Conservation (phyloP, 345 rosid species). For the Eucalyptus guilfoylei region DNA sequence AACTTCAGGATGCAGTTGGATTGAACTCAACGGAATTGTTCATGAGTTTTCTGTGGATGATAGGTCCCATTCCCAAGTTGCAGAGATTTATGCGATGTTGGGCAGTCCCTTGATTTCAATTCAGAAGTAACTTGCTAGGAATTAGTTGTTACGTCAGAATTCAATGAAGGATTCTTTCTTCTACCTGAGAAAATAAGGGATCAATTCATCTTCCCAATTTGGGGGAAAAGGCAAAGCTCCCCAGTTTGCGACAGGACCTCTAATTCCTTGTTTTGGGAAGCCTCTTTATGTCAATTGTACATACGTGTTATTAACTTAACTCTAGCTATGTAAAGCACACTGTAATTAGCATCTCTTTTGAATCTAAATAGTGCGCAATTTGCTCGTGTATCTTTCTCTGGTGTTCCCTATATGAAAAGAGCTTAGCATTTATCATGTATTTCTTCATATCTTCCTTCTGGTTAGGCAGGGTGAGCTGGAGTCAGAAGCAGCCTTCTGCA, state of each 20-base stretch:
- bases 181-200: not conserved
- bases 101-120: not conserved
- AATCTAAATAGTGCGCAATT: not conserved
- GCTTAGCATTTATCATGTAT: not conserved
- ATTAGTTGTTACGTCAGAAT: not conserved
- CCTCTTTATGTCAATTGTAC: not conserved
- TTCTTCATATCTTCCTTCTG: not conserved
- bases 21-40: conserved; percentile 26
- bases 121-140: not conserved
- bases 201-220: not conserved
- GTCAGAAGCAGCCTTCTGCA: not conserved
- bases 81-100: conserved; percentile 14
- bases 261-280: not conserved
- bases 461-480: not conserved
- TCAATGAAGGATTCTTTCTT: not conserved
- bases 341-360: not conserved
- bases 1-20: conserved; percentile 35
- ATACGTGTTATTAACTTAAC: not conserved
- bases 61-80: conserved; percentile 11
- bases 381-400: not conserved
- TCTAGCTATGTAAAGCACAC: not conserved
- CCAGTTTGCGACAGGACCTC: not conserved
- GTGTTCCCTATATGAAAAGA: not conserved
- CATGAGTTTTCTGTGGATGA: conserved; percentile 29
- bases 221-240: not conserved